A percentile compares a stretch with the other conserved stretches of the same genome.
Evolutionary conservation across 2,329 filamentous ascomycete genomes (phyloP).

Genomic region (Diaporthe citriasiana): DNA sequence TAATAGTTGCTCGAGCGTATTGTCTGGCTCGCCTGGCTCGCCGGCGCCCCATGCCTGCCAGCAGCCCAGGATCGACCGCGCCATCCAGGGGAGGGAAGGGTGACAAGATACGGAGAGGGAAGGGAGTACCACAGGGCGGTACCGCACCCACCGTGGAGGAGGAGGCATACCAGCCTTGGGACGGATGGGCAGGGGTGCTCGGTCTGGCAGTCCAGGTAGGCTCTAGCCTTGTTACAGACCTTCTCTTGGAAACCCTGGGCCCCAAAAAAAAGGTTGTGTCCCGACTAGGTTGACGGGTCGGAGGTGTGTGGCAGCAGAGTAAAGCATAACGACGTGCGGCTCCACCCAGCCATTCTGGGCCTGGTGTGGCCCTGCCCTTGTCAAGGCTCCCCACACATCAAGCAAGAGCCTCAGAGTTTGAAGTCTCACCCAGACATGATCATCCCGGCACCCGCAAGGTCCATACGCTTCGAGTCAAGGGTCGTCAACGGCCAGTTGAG

Average conservation of each 20-base stretch:
- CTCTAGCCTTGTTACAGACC: constrained; percentile 60
- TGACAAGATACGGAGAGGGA: constrained; percentile 9
- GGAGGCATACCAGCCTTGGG: constrained; percentile 52
- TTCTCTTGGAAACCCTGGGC: constrained; percentile 41
- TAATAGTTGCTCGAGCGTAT: constrained; percentile 38
- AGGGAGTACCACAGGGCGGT: background rate
- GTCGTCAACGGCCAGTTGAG: constrained; percentile 14
- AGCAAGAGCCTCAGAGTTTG: constrained; percentile 40
- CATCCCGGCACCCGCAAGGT: constrained; percentile 35
- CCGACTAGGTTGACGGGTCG: constrained; percentile 37
- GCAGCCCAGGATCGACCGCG: constrained; percentile 50
- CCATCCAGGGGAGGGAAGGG: constrained; percentile 39
- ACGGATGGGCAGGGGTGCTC: constrained; percentile 50
- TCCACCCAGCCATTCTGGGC: constrained; percentile 39
- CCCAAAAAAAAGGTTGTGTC: constrained; percentile 34
- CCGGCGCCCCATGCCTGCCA: constrained; percentile 45
- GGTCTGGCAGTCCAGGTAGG: constrained; percentile 49
- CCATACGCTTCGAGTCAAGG: constrained; percentile 38
- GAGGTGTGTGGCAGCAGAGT: constrained; percentile 36
- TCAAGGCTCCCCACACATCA: constrained; percentile 36
- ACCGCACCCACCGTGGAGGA: background rate
- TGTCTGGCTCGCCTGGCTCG: constrained; percentile 15
- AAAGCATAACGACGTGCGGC: constrained; percentile 36
- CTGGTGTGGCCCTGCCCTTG: constrained; percentile 38
- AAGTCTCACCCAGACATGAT: constrained; percentile 41